Evolutionary conservation across 805 yeast genomes (phyloP).

Genomic region (Candida montana): DNA sequence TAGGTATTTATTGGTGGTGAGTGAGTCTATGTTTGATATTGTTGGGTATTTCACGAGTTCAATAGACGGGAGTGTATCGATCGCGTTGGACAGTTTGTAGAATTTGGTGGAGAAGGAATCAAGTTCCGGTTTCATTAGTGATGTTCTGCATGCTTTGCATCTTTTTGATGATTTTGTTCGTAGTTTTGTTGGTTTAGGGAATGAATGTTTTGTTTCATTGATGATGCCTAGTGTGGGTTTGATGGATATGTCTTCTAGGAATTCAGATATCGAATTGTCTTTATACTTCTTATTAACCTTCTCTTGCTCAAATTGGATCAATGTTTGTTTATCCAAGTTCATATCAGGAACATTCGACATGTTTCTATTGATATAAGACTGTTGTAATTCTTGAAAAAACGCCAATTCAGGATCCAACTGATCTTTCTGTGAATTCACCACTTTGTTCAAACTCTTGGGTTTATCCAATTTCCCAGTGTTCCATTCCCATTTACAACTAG

Average conservation of each 20-base stretch:
- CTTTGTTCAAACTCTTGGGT: slow-evolving; percentile 13
- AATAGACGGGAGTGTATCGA: slow-evolving; percentile 21
- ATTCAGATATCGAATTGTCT: slow-evolving; percentile 12
- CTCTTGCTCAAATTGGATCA: slow-evolving; percentile 14
- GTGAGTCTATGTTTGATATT: background rate
- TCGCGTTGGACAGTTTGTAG: slow-evolving; percentile 24
- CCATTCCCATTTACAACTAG: slow-evolving; percentile 15
- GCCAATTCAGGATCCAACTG: background rate
- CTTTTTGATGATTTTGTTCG: slow-evolving; percentile 20
- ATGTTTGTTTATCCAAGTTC: slow-evolving; percentile 12
- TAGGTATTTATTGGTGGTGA: slow-evolving; percentile 3
- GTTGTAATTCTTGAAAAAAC: slow-evolving; percentile 17
- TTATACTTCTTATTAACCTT: slow-evolving; percentile 5
- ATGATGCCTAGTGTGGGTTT: background rate
- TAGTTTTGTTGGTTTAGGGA: slow-evolving; percentile 19
- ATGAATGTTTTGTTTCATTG: background rate
- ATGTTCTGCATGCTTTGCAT: slow-evolving; percentile 25
- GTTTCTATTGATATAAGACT: slow-evolving; percentile 15
- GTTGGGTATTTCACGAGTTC: slow-evolving; percentile 7
- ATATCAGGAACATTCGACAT: slow-evolving; percentile 9
- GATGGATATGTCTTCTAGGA: slow-evolving; percentile 11
- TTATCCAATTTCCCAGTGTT: slow-evolving; percentile 14
- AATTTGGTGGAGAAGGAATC: slow-evolving; percentile 23
- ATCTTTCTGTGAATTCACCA: slow-evolving; percentile 10
- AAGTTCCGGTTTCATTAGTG: slow-evolving; percentile 25